Evolutionary conservation across 306 rosid species (phyloP), one percentile per base, ranked within the genome.

Genomic region (Styphnolobium japonicum): DNA sequence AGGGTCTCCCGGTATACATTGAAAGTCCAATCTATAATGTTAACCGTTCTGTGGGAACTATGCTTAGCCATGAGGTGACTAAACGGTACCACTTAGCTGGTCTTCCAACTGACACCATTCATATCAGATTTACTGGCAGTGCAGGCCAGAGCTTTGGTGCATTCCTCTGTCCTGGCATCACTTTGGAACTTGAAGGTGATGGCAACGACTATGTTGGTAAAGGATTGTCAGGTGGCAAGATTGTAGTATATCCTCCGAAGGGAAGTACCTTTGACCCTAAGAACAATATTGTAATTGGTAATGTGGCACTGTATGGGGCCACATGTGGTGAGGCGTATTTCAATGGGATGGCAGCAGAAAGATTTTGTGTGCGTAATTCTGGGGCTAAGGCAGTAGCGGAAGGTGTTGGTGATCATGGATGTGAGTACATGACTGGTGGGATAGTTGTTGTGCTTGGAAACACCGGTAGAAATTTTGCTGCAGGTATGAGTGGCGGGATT

Each of bases 81-180:
- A 96, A 96, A 37, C 88, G 85, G 67, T 93, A 96, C 81, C 89
- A 67, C 74, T 80, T 83, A 85, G 94, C 81, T 69, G 99, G 98
- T 76, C 99, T 96, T 87, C 99, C 99, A 10, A 77, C 89, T 31
- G 99, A 93, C 53, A 90, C 97, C 56, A 90, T 96, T 72, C 99
- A 96, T 77, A 86, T 96, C 49, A 93, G 81, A 86, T 88, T 96
- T 86, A 68, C 18, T 76, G 99, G 99, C 48, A 96, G 96, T 85
- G 97, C 97, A 16, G 99, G 99, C 29, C 99, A 96, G 87, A 96
- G 99, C 74, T 92, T 96, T 81, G 99, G 99, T 81, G 99, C 99
- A 25, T 96, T 96, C 90, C 98, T 96, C 75, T 96, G 97, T 83
- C 89, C 99, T 36, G 99, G 99, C 16, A 78, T 96, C 87, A 86